Base-by-base conservation (phyloP, 805 yeast species). In the Kregervanrija pseudodelftensis region DNA sequence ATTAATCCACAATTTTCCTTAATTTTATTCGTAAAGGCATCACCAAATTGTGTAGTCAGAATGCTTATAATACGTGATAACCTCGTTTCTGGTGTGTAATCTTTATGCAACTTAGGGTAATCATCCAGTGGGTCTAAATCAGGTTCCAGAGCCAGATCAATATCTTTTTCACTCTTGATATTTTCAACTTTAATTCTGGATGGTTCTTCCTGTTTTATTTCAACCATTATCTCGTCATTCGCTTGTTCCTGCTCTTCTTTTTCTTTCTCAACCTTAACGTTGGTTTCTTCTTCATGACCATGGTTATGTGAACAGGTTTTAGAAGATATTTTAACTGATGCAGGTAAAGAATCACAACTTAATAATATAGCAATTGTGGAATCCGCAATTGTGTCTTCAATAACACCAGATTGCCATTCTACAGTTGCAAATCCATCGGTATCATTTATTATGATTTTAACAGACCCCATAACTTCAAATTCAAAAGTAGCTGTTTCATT, bases 341-440 rank as follows among this genome's bases (percentile, higher is more conserved):
- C 95, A 10, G 96, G 96, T 0, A 96, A 81, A 0, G 96, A 82
- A 60, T 93, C 99, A 36, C 91, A 93, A 38, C 95, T 86, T 64
- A 91, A 74, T 31, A 93, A 64, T 34, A 93, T 88, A 0, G 97
- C 96, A 47, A 93, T 77, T 1, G 89, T 85, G 12, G 96, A 82
- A 58, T 93, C 99, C 0, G 99, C 99, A 50, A 93, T 77, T 0
- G 96, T 83, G 57, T 93, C 99, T 49, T 85, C 90, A 67, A 89
- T 78, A 45, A 86, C 70, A 47, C 89, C 90, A 53, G 95, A 91
- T 13, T 80, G 77, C 99, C 99, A 93, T 61, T 87, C 95, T 11
- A 91, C 80, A 0, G 83, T 74, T 5, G 85, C 80, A 9, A 73
- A 53, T 13, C 56, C 56, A 42, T 72, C 67, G 17, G 70, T 69